phyloP scores from a whole-genome alignment of 345 rosid species.

The Eucalyptus cladocalyx region DNA sequence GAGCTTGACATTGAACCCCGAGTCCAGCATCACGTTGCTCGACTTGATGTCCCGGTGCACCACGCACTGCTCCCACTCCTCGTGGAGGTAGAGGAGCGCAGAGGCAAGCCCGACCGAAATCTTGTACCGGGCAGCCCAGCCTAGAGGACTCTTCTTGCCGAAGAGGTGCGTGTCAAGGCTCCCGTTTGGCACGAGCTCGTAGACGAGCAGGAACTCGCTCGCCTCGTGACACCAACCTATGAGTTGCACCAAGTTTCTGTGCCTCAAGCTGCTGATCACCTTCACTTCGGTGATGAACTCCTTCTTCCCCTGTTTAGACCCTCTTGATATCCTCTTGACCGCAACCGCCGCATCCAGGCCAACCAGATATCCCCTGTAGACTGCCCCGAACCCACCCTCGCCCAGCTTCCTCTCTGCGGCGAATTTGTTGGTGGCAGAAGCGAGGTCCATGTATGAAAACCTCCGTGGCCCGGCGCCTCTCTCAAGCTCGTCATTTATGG shows the following conservation, averaged over 20 bases:
- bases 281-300: slow-evolving; percentile 12
- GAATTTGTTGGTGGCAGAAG: background rate
- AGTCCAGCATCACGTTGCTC: slow-evolving; percentile 27
- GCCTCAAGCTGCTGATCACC: slow-evolving; percentile 12
- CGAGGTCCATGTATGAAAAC: slow-evolving; percentile 1
- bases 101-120: slow-evolving; percentile 13
- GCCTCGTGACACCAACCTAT: slow-evolving; percentile 21
- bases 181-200: slow-evolving; percentile 2
- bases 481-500: slow-evolving; percentile 9
- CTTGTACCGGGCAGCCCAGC: slow-evolving; percentile 5
- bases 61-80: slow-evolving; percentile 13
- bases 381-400: slow-evolving; percentile 14
- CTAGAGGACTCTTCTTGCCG: background rate
- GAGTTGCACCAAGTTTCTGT: slow-evolving; percentile 15
- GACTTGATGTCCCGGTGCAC: slow-evolving; percentile 22
- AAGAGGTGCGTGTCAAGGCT: slow-evolving; percentile 12
- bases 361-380: slow-evolving; percentile 6
- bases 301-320: slow-evolving; percentile 8
- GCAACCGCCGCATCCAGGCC: background rate
- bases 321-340: slow-evolving; percentile 6
- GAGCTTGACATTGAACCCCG: slow-evolving; percentile 43
- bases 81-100: slow-evolving; percentile 9
- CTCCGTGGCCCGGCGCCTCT: slow-evolving; percentile 3
- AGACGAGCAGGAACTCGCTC: slow-evolving; percentile 7
- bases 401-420: slow-evolving; percentile 5